A percentile compares a stretch with the other conserved stretches of the same genome.
phyloP scores from a whole-genome alignment of 139 green algal species.

The Picochlorum sp. region DNA sequence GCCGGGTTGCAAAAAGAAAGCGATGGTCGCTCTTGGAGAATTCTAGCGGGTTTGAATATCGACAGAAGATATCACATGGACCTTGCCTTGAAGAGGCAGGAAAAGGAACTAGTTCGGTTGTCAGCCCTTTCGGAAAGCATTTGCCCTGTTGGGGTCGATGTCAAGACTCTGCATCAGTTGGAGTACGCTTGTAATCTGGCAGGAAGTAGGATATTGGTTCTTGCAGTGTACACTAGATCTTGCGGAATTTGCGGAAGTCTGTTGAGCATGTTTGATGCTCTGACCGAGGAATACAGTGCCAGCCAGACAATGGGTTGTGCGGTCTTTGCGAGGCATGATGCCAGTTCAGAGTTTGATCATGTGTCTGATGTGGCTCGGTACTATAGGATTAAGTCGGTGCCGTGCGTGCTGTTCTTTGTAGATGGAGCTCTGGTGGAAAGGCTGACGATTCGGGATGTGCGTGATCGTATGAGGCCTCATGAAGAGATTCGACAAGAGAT shows the following conservation, averaged over 20 bases:
- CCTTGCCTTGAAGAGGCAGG: conserved; percentile 25
- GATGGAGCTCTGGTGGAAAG: conserved; percentile 16
- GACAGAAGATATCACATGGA: conserved; percentile 25
- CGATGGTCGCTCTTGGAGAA: neutral
- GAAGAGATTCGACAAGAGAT: no score
- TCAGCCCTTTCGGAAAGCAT: no score
- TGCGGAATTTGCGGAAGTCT: conserved; percentile 23
- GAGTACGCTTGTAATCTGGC: conserved; percentile 10
- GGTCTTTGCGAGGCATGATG: conserved; percentile 22
- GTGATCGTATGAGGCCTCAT: neutral
- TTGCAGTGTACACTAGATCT: conserved; percentile 10
- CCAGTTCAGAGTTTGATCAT: conserved; percentile 21
- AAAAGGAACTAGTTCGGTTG: no score
- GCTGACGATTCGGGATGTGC: neutral
- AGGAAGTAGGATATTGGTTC: conserved; percentile 11
- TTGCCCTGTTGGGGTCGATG: neutral
- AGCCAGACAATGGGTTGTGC: conserved; percentile 2
- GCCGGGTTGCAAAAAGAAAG: no score
- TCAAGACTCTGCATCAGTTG: conserved; percentile 12
- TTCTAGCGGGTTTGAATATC: conserved; percentile 1
- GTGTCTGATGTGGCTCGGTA: conserved; percentile 10
- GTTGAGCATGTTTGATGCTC: neutral
- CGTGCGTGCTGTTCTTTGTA: conserved; percentile 27
- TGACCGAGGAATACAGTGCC: conserved; percentile 5
- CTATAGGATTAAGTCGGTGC: conserved; percentile 15